phyloP scores from a whole-genome alignment of 1,284 basidiomycete genomes.

The Ustilago curta region DNA sequence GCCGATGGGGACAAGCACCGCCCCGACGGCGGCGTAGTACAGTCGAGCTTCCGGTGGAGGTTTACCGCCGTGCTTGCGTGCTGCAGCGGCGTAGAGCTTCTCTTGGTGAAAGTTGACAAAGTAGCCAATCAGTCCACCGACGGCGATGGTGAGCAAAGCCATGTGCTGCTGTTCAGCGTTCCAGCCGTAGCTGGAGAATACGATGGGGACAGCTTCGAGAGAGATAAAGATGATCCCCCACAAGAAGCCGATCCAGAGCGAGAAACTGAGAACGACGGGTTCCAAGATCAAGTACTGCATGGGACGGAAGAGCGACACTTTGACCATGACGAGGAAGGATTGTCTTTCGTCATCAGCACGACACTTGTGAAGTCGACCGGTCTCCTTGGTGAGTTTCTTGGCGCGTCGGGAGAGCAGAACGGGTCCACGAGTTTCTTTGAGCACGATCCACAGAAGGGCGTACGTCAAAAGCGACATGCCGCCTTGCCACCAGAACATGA shows the following conservation, averaged over 20 bases:
- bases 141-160: constrained; percentile 52
- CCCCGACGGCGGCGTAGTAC: constrained; percentile 64
- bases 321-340: constrained; percentile 63
- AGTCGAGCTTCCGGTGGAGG: constrained; percentile 72
- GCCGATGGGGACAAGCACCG: constrained; percentile 49
- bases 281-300: constrained; percentile 70
- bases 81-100: constrained; percentile 45
- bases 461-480: constrained; percentile 36
- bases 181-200: constrained; percentile 64
- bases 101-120: constrained; percentile 74
- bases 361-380: constrained; percentile 69
- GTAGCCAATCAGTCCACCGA: constrained; percentile 74
- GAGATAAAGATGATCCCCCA: constrained; percentile 54
- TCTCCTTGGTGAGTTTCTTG: constrained; percentile 67
- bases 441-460: constrained; percentile 58
- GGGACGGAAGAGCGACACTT: constrained; percentile 64
- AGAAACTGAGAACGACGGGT: constrained; percentile 71
- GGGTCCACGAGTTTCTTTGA: constrained; percentile 68
- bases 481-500: constrained; percentile 62
- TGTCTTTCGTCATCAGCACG: constrained; percentile 64
- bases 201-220: constrained; percentile 55
- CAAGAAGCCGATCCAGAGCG: constrained; percentile 70
- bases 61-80: constrained; percentile 64
- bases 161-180: constrained; percentile 45
- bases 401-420: constrained; percentile 71